phyloP scores from a whole-genome alignment of 768 basidiomycete species.

The Pisolithus microcarpus region DNA sequence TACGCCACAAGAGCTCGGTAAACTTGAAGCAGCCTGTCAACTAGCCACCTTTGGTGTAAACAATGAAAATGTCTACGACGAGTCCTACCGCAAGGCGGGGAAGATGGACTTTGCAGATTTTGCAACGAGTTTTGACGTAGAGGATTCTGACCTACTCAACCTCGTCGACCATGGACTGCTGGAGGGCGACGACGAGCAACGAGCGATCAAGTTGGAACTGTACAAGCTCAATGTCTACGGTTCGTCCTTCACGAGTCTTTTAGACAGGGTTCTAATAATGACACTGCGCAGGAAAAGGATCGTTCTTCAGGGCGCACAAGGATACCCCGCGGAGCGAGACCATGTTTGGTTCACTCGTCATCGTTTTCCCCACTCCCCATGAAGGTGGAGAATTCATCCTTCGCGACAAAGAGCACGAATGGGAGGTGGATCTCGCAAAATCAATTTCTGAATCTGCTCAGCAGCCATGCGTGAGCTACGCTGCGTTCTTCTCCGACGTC shows the following conservation, averaged over 20 bases:
- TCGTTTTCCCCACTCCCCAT: constrained; percentile 42
- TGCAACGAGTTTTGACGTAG: constrained; percentile 25
- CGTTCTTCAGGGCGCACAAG: constrained; percentile 45
- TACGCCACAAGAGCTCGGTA: constrained; percentile 1
- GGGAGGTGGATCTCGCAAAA: constrained; percentile 29
- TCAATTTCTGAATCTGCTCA: constrained; percentile 8
- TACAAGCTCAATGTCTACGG: constrained; percentile 45
- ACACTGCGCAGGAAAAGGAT: constrained; percentile 27
- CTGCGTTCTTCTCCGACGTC: constrained; percentile 38
- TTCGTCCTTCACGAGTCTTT: constrained; percentile 8
- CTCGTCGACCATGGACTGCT: constrained; percentile 17
- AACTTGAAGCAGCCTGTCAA: constrained; percentile 30
- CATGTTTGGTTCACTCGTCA: constrained; percentile 48
- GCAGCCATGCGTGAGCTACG: constrained; percentile 26
- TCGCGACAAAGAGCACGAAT: no score
- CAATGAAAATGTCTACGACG: constrained; percentile 31
- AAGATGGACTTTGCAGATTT: constrained; percentile 38
- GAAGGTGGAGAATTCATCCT: constrained; percentile 27
- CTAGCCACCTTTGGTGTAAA: constrained; percentile 34
- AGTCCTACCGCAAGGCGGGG: constrained; percentile 37
- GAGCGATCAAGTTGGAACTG: constrained; percentile 26
- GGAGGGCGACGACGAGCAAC: constrained; percentile 11
- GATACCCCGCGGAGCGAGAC: constrained; percentile 38
- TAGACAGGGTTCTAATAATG: no score
- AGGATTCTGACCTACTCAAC: constrained; percentile 24